These are phyloP conservation scores for Madurella fahalii DNA, from an alignment of 2,329 filamentous ascomycete genomes.

Conservation along the genomic window DNA sequence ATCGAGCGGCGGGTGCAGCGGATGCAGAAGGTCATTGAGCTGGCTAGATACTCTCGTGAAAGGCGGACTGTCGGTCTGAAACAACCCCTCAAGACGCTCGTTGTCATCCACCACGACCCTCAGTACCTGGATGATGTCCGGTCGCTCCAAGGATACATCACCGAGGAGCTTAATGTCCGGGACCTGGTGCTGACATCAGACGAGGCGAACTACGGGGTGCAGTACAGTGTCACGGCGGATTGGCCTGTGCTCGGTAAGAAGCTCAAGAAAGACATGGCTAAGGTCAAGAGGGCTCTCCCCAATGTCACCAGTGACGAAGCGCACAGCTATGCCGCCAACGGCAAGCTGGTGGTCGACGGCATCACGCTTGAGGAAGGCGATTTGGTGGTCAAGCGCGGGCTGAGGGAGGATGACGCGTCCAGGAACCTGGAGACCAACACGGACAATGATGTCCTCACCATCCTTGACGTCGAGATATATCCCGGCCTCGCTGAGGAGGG, in stretches of 20 bases:
- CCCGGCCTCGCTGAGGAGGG: constrained; percentile 85
- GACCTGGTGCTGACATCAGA: constrained; percentile 81
- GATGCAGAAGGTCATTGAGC: constrained; percentile 95
- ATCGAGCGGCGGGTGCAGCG: constrained; percentile 82
- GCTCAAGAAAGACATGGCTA: constrained; percentile 88
- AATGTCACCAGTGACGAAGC: constrained; percentile 74
- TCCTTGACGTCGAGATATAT: constrained; percentile 73
- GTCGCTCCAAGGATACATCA: constrained; percentile 82
- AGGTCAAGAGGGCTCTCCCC: constrained; percentile 87
- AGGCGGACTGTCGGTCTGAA: constrained; percentile 81
- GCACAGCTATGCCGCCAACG: constrained; percentile 68
- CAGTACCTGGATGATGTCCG: constrained; percentile 83
- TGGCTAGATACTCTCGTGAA: constrained; percentile 82
- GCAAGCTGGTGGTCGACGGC: constrained; percentile 76
- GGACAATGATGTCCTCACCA: constrained; percentile 83
- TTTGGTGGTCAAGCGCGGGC: constrained; percentile 72
- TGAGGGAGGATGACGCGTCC: constrained; percentile 67
- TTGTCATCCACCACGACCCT: constrained; percentile 80
- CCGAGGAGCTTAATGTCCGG: constrained; percentile 85
- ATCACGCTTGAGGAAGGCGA: constrained; percentile 81
- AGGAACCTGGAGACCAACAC: constrained; percentile 81
- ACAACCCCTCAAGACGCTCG: constrained; percentile 81
- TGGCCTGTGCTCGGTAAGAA: constrained; percentile 96
- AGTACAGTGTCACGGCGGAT: constrained; percentile 85
- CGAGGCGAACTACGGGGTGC: constrained; percentile 86